Evolutionary conservation across 2,329 filamentous ascomycete species (phyloP).

Genomic region (Microsporum audouinii): DNA sequence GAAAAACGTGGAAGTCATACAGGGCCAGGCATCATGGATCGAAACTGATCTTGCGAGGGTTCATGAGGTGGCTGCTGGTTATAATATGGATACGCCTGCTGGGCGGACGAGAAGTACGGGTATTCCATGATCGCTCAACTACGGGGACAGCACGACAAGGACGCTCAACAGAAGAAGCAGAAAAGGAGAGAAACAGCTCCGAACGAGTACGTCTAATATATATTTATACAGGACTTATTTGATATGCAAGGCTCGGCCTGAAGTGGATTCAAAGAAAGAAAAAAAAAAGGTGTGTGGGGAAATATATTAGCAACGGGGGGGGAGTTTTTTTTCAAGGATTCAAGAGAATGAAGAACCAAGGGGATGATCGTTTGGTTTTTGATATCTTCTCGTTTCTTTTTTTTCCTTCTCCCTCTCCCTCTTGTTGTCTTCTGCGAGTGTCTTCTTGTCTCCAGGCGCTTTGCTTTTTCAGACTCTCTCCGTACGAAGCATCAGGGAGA

Average conservation of each 20-base stretch:
- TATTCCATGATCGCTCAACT: background rate
- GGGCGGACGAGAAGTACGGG: background rate
- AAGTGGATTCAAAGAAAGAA: background rate
- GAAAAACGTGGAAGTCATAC: background rate
- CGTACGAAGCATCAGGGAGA: background rate
- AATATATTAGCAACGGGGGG: background rate
- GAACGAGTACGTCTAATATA: background rate
- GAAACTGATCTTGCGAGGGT: background rate
- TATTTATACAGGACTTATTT: background rate
- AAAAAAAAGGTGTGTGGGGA: background rate
- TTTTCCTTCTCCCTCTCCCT: background rate
- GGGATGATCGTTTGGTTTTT: background rate
- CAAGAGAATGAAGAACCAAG: background rate
- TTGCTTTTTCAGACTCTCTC: background rate
- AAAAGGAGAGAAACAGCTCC: background rate
- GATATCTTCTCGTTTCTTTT: background rate
- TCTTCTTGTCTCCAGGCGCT: background rate
- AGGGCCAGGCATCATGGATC: background rate
- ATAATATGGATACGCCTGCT: conserved; percentile 2
- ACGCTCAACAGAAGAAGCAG: background rate
- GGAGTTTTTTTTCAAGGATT: background rate
- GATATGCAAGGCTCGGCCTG: background rate
- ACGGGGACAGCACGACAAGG: background rate
- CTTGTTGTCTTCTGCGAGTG: background rate
- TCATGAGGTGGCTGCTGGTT: background rate